Percentiles rank a stretch among this genome's conserved stretches.
Conservation (phyloP, 768 basidiomycete genomes). For the Lactifluus volemus region DNA sequence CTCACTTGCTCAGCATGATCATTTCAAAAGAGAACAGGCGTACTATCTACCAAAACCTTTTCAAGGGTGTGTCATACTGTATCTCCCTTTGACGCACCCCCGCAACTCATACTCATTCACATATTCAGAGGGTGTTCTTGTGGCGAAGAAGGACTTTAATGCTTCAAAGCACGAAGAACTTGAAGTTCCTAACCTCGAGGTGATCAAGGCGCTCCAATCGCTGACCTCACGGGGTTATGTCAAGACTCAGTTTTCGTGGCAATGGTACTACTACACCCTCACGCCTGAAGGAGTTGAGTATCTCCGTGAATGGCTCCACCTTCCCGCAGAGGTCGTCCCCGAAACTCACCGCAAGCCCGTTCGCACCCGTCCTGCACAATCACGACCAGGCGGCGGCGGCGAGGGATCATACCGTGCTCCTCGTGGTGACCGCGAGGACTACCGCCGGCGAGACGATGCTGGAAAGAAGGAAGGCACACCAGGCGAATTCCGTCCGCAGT, state of each 20-base stretch:
- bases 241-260: conserved; percentile 99
- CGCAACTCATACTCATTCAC: background rate
- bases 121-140: conserved; percentile 85
- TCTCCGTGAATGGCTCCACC: conserved; percentile 94
- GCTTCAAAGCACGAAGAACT: conserved; percentile 93
- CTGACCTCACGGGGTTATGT: conserved; percentile 73
- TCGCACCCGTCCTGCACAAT: conserved; percentile 74
- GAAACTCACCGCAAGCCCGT: conserved; percentile 95
- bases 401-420: conserved; percentile 83
- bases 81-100: background rate
- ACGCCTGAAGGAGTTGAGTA: conserved; percentile 97
- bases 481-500: conserved; percentile 83
- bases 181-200: conserved; percentile 55
- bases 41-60: conserved; percentile 98
- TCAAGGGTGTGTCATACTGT: conserved; percentile 72
- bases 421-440: conserved; percentile 84
- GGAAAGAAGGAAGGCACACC: conserved; percentile 87
- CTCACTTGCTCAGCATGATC: conserved; percentile 66
- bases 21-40: conserved; percentile 94
- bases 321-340: conserved; percentile 93
- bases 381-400: conserved; percentile 54
- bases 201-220: conserved; percentile 65
- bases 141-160: conserved; percentile 99
- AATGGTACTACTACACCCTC: conserved; percentile 97
- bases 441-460: conserved; percentile 36